phyloP scores from a whole-genome alignment of 208 protist species.

The Acanthamoeba castellanii region DNA sequence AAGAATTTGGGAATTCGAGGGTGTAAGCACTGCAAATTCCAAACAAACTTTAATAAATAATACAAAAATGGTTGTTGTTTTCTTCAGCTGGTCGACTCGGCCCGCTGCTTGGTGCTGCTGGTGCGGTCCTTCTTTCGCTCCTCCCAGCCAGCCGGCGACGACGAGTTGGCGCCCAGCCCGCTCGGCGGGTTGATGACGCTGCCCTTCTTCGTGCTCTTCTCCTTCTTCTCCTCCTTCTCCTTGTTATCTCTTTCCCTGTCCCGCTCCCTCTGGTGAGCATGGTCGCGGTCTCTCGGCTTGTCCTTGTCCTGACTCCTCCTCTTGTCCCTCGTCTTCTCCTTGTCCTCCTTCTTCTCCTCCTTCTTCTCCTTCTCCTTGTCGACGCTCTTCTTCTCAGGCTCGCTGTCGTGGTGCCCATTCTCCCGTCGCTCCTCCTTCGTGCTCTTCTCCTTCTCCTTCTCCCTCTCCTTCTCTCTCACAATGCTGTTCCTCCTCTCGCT shows the following conservation, averaged over 20 bases:
- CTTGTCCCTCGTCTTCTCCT: not conserved
- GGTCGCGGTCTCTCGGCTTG: not conserved
- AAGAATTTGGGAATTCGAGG: not conserved
- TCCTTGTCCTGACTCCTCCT: not conserved
- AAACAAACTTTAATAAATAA: not conserved
- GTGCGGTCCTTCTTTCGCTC: not conserved
- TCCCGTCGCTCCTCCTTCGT: not conserved
- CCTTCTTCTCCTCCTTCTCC: not conserved
- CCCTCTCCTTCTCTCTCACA: not conserved
- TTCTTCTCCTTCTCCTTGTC: not conserved
- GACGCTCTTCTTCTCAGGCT: not conserved
- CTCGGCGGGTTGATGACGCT: not conserved
- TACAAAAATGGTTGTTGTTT: not conserved
- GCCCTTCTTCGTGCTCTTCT: not conserved
- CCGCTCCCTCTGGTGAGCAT: not conserved
- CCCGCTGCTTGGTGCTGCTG: not conserved
- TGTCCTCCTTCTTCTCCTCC: not conserved
- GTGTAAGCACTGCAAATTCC: not conserved
- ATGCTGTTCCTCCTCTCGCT: not conserved
- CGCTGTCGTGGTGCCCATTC: not conserved
- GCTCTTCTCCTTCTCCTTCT: not conserved
- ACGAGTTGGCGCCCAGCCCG: not conserved
- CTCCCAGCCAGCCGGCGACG: not conserved
- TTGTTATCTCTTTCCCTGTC: not conserved
- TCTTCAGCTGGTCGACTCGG: not conserved